These are phyloP conservation scores for Aspergillus spinulosporus DNA, from an alignment of 2,329 filamentous ascomycete species.

Conservation along the genomic window DNA sequence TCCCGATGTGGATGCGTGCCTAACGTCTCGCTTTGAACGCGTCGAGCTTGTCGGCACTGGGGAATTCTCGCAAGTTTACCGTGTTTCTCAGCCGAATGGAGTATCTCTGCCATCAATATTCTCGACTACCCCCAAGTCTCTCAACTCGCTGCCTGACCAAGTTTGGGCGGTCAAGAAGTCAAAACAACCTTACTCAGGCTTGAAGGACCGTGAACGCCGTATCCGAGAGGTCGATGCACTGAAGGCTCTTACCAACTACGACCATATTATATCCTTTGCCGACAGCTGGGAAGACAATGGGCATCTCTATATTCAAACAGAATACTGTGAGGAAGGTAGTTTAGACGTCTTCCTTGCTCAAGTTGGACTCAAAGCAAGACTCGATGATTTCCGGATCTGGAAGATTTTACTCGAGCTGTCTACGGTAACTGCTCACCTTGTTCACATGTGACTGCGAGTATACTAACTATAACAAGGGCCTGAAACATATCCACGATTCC, in stretches of 20 bases:
- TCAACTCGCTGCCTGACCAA: conserved; percentile 55
- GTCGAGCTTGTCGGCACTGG: conserved; percentile 80
- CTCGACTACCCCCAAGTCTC: conserved; percentile 52
- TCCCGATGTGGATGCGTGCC: conserved; percentile 71
- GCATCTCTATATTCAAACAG: conserved; percentile 94
- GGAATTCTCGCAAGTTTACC: conserved; percentile 91
- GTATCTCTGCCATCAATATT: conserved; percentile 43
- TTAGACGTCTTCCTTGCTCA: conserved; percentile 81
- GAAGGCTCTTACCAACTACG: conserved; percentile 70
- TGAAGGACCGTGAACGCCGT: conserved; percentile 77
- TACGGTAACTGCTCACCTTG: conserved; percentile 55
- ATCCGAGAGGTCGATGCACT: conserved; percentile 81
- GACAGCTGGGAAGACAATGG: conserved; percentile 84
- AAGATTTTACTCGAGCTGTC: conserved; percentile 89
- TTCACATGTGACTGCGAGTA: not conserved
- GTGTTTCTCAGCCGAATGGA: conserved; percentile 58
- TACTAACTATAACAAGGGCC: conserved; percentile 58
- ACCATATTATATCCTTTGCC: conserved; percentile 81
- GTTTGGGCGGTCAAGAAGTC: conserved; percentile 95
- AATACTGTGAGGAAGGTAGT: conserved; percentile 93
- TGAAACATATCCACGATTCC: conserved; percentile 85
- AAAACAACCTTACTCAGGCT: conserved; percentile 73
- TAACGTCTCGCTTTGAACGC: conserved; percentile 75
- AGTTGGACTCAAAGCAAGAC: conserved; percentile 76
- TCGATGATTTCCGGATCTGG: conserved; percentile 98